Percentiles rank a stretch among this genome's conserved stretches.
phyloP scores from a whole-genome alignment of 306 rosid species.

The Begonia loranthoides region DNA sequence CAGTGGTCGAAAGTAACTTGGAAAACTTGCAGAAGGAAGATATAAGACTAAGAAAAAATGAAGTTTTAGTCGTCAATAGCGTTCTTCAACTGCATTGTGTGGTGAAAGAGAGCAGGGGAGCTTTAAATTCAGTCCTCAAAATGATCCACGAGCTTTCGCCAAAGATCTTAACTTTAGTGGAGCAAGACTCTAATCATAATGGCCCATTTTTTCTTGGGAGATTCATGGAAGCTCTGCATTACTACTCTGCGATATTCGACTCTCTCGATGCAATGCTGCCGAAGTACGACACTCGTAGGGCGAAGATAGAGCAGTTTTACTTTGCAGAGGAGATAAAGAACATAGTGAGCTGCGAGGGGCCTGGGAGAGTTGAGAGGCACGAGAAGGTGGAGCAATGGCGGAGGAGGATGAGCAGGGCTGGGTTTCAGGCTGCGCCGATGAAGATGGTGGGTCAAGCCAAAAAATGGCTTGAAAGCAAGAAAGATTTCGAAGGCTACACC shows the following conservation, averaged over 20 bases:
- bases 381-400: slow-evolving; percentile 86
- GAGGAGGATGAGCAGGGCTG: slow-evolving; percentile 79
- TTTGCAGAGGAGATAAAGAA: slow-evolving; percentile 90
- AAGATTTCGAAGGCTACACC: slow-evolving; percentile 49
- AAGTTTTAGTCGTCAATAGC: slow-evolving; percentile 60
- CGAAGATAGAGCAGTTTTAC: slow-evolving; percentile 79
- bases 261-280: slow-evolving; percentile 71
- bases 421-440: slow-evolving; percentile 55
- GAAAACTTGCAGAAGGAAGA: slow-evolving; percentile 43
- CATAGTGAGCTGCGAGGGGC: slow-evolving; percentile 88
- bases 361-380: slow-evolving; percentile 80
- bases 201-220: slow-evolving; percentile 94
- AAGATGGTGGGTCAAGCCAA: slow-evolving; percentile 55
- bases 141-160: slow-evolving; percentile 60
- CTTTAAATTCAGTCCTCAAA: slow-evolving; percentile 59
- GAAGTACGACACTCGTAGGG: slow-evolving; percentile 64
- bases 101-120: slow-evolving; percentile 83
- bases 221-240: slow-evolving; percentile 81
- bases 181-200: slow-evolving; percentile 83
- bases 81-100: slow-evolving; percentile 80
- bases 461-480: slow-evolving; percentile 54
- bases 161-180: slow-evolving; percentile 47
- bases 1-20: slow-evolving; percentile 37
- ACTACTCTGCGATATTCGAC: slow-evolving; percentile 84
- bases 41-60: slow-evolving; percentile 34